Base-by-base conservation (phyloP, 176 grass and related monocot genomes). In the Hsuehochloa calcarea region DNA sequence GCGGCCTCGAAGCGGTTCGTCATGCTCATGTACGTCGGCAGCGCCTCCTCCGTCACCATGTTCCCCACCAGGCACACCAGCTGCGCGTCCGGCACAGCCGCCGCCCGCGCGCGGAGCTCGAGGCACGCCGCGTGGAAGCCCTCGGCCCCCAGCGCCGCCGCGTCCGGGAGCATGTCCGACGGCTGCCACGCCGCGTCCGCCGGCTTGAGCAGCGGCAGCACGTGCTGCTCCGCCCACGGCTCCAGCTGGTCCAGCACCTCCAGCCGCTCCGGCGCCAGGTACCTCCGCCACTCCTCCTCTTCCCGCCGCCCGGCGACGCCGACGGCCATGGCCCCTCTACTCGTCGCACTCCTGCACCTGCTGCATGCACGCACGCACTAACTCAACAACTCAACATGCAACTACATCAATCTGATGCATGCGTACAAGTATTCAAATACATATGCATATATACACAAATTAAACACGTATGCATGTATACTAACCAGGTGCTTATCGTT, bases 11-110 rank as follows among this genome's bases (percentile, higher is more conserved):
- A 66, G 26, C 40, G 92, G 90, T 97, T 97, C 25, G 85, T 81
- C 89, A 91, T 88, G 81, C 92, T 97, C 77, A 93, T 90, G 80
- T 97, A 94, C 60, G 95, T 97, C 3, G 95, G 95, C 45, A 94
- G 65, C 31, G 95, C 95, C 92, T 97, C 95, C 84, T 97, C 95
- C 16, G 95, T 97, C 5, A 94, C 84, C 95, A 97, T 94, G 84
- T 97, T 93, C 10, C 88, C 90, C 3, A 94, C 90, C 0, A 94
- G 87, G 81, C 82, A 94, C 70, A 91, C 92, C 27, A 97, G 89
- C n/a, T 72, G 77, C 10, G 82, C 85, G 75, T 97, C 92, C 2
- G 90, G 87, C 15, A 97, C 69, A 12, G 55, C 81, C 0, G 85
- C 81, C 4, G 92, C 80, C 20, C 87, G 72, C 43, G 61, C 74